Conservation (phyloP, 495 filamentous ascomycete genomes). For the Cercophora newfieldiana region DNA sequence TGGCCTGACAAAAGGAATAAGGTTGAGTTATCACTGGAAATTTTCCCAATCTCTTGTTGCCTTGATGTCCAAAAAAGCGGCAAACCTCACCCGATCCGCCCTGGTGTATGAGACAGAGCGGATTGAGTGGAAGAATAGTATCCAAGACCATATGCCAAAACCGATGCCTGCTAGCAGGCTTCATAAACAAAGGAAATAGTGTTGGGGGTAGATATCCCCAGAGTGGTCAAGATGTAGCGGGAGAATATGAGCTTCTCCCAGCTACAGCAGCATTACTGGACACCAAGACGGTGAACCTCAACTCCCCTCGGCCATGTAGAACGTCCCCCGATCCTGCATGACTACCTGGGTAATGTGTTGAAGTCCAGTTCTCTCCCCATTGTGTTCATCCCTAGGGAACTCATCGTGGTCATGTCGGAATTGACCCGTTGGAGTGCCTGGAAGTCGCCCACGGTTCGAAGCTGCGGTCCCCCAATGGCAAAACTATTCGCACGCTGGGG, state of each 20-base stretch:
- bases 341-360: slow-evolving; percentile 36
- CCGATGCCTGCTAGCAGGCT: not conserved
- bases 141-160: not conserved
- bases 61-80: not conserved
- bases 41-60: not conserved
- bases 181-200: not conserved
- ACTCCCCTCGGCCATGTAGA: not conserved
- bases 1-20: not conserved
- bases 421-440: slow-evolving; percentile 47
- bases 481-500: slow-evolving; percentile 45
- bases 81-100: not conserved
- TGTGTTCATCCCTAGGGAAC: slow-evolving; percentile 34
- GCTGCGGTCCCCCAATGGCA: slow-evolving; percentile 38
- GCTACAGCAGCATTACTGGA: not conserved
- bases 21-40: not conserved
- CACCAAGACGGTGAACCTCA: not conserved
- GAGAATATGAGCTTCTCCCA: not conserved
- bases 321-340: slow-evolving; percentile 13
- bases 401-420: slow-evolving; percentile 42
- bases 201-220: not conserved
- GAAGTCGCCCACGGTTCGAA: slow-evolving; percentile 50
- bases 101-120: not conserved
- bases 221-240: not conserved
- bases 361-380: slow-evolving; percentile 37
- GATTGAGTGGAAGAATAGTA: not conserved